A percentile compares a stretch with the other conserved stretches of the same genome.
Evolutionary conservation across 1,284 basidiomycete species (phyloP).

Genomic region (Trichosporon coremiiforme): DNA sequence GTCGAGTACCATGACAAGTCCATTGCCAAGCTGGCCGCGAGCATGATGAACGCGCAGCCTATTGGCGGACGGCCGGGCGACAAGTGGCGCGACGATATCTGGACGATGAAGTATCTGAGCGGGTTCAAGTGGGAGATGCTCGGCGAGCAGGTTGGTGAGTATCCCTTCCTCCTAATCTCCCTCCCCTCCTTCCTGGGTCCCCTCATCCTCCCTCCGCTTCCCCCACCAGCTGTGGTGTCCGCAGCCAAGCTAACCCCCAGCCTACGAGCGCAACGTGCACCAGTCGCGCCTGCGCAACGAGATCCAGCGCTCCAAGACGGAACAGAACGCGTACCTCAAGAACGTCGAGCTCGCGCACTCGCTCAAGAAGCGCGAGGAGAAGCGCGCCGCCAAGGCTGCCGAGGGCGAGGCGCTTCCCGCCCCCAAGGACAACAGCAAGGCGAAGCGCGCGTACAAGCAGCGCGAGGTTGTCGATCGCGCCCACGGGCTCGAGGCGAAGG

Average conservation of each 20-base stretch:
- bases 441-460: slow-evolving; percentile 41
- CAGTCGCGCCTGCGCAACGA: slow-evolving; percentile 85
- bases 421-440: slow-evolving; percentile 21
- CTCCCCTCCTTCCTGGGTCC: too few relatives aligned
- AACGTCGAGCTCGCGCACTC: slow-evolving; percentile 95
- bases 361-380: slow-evolving; percentile 78
- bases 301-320: slow-evolving; percentile 79
- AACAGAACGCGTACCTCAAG: slow-evolving; percentile 89
- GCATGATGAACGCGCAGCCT: slow-evolving; percentile 92
- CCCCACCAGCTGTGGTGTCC: too few relatives aligned
- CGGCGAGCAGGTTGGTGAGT: slow-evolving; percentile 93
- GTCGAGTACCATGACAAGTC: slow-evolving; percentile 95
- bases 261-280: slow-evolving; percentile 89
- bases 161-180: too few relatives aligned
- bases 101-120: slow-evolving; percentile 99
- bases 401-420: slow-evolving; percentile 18
- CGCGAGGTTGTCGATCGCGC: slow-evolving; percentile 42
- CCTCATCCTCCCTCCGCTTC: too few relatives aligned
- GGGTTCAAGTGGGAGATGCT: slow-evolving; percentile 99
- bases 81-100: slow-evolving; percentile 93
- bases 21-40: slow-evolving; percentile 84
- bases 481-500: slow-evolving; percentile 42
- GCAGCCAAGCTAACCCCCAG: slow-evolving; percentile 57
- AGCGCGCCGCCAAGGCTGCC: slow-evolving; percentile 56
- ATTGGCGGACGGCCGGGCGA: slow-evolving; percentile 91